Conservation (phyloP, 345 rosid genomes). For the Citrus sp. region DNA sequence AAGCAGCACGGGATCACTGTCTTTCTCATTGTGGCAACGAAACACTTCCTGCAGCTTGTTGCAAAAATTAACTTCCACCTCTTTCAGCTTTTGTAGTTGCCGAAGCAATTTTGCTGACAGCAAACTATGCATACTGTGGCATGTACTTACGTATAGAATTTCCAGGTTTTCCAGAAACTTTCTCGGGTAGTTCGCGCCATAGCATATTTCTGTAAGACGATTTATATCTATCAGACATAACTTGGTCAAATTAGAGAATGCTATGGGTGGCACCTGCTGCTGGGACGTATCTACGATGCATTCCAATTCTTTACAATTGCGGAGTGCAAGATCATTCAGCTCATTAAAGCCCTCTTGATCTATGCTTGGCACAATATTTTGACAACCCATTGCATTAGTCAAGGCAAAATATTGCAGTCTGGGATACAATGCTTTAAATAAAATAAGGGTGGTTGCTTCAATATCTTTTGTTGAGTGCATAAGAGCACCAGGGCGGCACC, state of each 20-base stretch:
- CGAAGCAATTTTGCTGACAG: background rate
- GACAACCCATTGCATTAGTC: background rate
- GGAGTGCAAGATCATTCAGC: background rate
- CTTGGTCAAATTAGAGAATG: constrained; percentile 7
- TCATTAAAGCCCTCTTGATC: background rate
- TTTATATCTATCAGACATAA: background rate
- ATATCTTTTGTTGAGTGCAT: too few relatives aligned
- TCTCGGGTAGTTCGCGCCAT: background rate
- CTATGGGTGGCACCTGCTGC: background rate
- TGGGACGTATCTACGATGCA: background rate
- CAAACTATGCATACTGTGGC: background rate
- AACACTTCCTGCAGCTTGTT: background rate
- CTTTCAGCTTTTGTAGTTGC: background rate
- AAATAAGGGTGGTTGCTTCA: background rate
- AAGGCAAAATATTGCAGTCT: background rate
- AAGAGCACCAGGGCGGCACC: too few relatives aligned
- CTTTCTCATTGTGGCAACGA: too few relatives aligned
- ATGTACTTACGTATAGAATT: background rate
- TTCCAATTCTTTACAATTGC: background rate
- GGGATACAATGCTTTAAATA: background rate
- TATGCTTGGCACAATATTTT: constrained; percentile 4
- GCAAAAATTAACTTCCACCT: background rate
- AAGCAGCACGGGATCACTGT: too few relatives aligned
- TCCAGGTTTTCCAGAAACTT: background rate
- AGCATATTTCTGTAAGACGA: background rate